Evolutionary conservation across 2,329 filamentous ascomycete species (phyloP), one percentile per base, ranked within the genome.

Genomic region (Fragosphaeria purpurea): DNA sequence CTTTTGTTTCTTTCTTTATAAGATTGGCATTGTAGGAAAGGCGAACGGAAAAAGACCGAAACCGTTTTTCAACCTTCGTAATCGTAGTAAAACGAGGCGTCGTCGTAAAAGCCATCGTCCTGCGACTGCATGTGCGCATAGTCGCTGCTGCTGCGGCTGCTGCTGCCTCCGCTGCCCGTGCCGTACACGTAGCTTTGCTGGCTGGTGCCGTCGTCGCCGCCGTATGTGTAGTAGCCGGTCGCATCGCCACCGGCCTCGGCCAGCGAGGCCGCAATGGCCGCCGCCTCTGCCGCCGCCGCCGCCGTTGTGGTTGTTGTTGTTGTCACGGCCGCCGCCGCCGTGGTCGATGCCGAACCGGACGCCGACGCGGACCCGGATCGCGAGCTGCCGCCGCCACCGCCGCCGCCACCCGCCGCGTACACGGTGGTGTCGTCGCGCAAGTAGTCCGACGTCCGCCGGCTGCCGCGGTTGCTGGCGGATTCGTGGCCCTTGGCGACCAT

Each of bases 401-500:
- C 44, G 34, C 33, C 39, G 39, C 43, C 48, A 38, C 40, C 46
- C 6, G 39, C 44, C 6, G 45, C 40, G 42, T 53, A 47, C 11
- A 48, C 31, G 43, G 9, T 35, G 4, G 51, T 45, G 41, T 53
- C 51, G 42, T 50, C 51, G 10, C 38, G 39, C 6, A 40, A 47
- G 45, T 53, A 50, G 11, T 53, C 44, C 13, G 51, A n/a, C 22
- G 35, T 31, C 40, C 22, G 44, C 37, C 44, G 41, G 57, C 69
- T 71, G 52, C 69, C 70, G 7, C 68, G 68, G 35, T 67, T 65
- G 57, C 70, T 72, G 52, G 71, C 67, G 7, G 65, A 65, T 57
- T 76, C 74, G 58, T 77, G 73, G 44, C 76, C 76, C 47, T 70
- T 67, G 7, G 71, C 63, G 0, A 79, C 64, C 32, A 78, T 68